Evolutionary conservation across 352 stramenopile species (phyloP).

Genomic region (Labyrinthula sp.): DNA sequence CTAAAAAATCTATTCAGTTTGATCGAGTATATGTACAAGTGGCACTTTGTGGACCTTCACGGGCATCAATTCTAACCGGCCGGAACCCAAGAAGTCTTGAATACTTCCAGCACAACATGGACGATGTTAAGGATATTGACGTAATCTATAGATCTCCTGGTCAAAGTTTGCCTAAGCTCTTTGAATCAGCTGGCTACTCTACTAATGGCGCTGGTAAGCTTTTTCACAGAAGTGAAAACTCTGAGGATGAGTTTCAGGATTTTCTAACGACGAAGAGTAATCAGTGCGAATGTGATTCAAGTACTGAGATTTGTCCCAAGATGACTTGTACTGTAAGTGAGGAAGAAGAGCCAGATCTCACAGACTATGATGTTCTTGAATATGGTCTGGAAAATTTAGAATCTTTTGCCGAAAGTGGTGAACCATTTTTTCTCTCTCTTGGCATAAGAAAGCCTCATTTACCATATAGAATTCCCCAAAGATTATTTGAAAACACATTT

Average conservation of each 20-base stretch:
- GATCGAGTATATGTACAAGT: slow-evolving; percentile 6
- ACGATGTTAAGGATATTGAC: too few species aligned
- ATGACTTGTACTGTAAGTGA: slow-evolving; percentile 11
- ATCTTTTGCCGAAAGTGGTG: not conserved
- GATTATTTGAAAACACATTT: not conserved
- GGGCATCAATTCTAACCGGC: slow-evolving; percentile 4
- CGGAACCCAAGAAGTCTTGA: slow-evolving; percentile 4
- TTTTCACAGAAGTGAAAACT: slow-evolving; percentile 4
- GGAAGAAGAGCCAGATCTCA: not conserved
- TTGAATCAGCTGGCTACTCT: slow-evolving; percentile 3
- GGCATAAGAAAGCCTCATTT: slow-evolving; percentile 16
- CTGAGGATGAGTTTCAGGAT: not conserved
- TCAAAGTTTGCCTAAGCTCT: slow-evolving; percentile 12
- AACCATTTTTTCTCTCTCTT: slow-evolving; percentile 16
- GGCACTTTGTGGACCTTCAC: slow-evolving; percentile 21
- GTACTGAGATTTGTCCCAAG: slow-evolving; percentile 7
- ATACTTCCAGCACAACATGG: slow-evolving; percentile 10
- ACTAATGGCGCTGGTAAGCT: slow-evolving; percentile 7
- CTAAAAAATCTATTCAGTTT: slow-evolving; percentile 1
- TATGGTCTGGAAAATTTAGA: slow-evolving; percentile 7
- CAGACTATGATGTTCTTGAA: not conserved
- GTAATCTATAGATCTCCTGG: too few species aligned
- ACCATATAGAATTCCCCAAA: slow-evolving; percentile 10
- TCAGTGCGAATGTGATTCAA: slow-evolving; percentile 2
- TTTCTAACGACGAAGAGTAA: not conserved